A percentile compares a stretch with the other conserved stretches of the same genome.
Conservation (phyloP, 345 rosid genomes). For the Psidium friedrichsthalianum region DNA sequence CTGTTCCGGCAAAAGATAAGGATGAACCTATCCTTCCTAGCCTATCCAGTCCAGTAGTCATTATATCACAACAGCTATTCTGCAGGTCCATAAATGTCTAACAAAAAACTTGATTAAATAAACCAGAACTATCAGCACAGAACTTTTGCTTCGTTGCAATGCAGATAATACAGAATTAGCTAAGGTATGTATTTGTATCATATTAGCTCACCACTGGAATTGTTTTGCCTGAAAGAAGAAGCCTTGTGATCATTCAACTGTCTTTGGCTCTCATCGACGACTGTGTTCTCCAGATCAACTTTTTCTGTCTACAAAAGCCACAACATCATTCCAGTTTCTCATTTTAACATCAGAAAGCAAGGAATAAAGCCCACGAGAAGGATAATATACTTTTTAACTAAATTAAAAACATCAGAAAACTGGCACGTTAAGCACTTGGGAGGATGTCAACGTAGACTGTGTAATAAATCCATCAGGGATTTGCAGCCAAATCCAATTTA, state of each 20-base stretch:
- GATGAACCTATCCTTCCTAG: neutral
- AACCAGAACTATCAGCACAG: neutral
- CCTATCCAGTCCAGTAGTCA: neutral
- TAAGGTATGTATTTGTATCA: neutral
- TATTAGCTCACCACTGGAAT: constrained; percentile 65
- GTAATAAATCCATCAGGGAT: neutral
- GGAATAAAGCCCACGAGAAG: neutral
- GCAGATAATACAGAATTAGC: neutral
- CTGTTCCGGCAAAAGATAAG: neutral
- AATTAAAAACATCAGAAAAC: neutral
- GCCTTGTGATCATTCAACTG: constrained; percentile 38
- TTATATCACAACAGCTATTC: neutral
- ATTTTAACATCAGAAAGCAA: neutral
- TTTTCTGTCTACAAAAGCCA: constrained; percentile 74
- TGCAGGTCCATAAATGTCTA: neutral
- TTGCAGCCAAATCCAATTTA: neutral
- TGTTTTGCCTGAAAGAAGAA: constrained; percentile 42
- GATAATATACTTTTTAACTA: neutral
- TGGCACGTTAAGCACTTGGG: neutral
- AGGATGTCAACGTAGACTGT: neutral
- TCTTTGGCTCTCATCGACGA: constrained; percentile 95
- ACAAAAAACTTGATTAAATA: neutral
- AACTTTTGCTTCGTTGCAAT: neutral
- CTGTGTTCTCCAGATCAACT: constrained; percentile 97
- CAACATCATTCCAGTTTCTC: constrained; percentile 1